Conservation (phyloP, 2,329 filamentous ascomycete species). For the Scedosporium boydii region DNA sequence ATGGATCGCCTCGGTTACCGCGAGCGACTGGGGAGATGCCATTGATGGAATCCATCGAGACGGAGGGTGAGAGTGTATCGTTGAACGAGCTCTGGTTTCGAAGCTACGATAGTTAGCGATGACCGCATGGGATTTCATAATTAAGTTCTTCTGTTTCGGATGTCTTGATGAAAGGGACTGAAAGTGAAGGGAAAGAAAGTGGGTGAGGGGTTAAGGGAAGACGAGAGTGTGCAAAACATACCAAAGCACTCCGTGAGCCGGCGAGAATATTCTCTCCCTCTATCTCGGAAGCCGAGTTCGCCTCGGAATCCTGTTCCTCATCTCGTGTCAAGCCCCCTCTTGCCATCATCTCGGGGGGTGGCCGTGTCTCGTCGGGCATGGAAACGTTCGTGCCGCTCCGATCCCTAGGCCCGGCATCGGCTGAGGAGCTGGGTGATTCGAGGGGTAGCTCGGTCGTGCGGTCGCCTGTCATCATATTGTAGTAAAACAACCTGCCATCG, state of each 20-base stretch:
- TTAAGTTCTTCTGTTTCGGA: too few species aligned
- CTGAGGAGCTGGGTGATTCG: conserved; percentile 72
- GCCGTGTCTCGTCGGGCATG: conserved; percentile 81
- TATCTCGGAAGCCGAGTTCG: conserved; percentile 9
- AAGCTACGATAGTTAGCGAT: conserved; percentile 26
- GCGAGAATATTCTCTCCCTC: conserved; percentile 8
- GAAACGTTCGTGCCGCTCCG: conserved; percentile 64
- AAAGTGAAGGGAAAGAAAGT: not conserved
- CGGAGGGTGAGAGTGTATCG: conserved; percentile 72
- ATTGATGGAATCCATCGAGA: conserved; percentile 85
- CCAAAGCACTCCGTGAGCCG: not conserved
- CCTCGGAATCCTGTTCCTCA: conserved; percentile 65
- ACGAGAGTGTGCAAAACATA: not conserved
- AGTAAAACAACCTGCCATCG: conserved; percentile 90
- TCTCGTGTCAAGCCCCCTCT: conserved; percentile 74
- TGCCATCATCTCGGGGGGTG: conserved; percentile 85
- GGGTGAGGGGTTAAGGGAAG: not conserved
- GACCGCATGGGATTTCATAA: not conserved
- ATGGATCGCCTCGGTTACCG: conserved; percentile 43
- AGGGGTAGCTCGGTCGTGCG: conserved; percentile 91
- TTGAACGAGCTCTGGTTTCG: conserved; percentile 57
- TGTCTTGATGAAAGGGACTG: not conserved
- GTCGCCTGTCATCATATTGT: conserved; percentile 94
- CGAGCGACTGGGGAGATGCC: conserved; percentile 51
- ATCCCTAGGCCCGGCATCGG: conserved; percentile 79